Evolutionary conservation across 2,329 filamentous ascomycete species (phyloP), one percentile per base, ranked within the genome.

Genomic region (Talaromyces piceae): DNA sequence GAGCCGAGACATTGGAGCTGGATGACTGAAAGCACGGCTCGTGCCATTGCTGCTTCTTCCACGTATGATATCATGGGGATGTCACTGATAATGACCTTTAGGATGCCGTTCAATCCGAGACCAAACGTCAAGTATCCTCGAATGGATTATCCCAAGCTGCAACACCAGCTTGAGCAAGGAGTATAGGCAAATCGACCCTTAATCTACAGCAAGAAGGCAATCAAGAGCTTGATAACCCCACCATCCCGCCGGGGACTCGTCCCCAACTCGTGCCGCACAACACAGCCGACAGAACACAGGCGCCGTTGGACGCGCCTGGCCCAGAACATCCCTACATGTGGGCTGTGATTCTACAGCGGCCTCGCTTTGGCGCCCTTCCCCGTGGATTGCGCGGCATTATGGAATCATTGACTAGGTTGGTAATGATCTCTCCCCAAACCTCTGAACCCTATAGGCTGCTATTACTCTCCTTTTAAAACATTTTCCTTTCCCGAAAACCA

Each of bases 351-450:
- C 55, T 61, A 59, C 57, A 59, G 57, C 55, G 53, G 57, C 52
- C 47, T 57, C 55, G 59, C 56, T n/a, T n/a, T 47, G 52, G 52
- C 52, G 47, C 37, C 22, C 48, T 49, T 47, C 44, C 31, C 30
- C 23, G 41, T 39, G 3, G 26, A 20, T 43, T 23, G 23, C 53
- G 48, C 37, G 33, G 55, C 50, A 49, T 48, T 31, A 51, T 50
- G 53, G 53, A 61, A 58, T 49, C 54, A 50, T 62, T 58, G 60
- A 61, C 59, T 63, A 69, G 66, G 66, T 69, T 66, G 62, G 66
- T 69, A 43, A 53, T 33, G 27, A 44, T 49, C 49, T 49, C 51
- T 33, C 31, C 41, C 30, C 37, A 33, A 45, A 45, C 12, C 43
- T 25, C 23, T 50, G 44, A 33, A 28, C 26, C 41, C 31, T 49